Base-by-base conservation (phyloP, 306 rosid genomes). In the Glycine tomentella region DNA sequence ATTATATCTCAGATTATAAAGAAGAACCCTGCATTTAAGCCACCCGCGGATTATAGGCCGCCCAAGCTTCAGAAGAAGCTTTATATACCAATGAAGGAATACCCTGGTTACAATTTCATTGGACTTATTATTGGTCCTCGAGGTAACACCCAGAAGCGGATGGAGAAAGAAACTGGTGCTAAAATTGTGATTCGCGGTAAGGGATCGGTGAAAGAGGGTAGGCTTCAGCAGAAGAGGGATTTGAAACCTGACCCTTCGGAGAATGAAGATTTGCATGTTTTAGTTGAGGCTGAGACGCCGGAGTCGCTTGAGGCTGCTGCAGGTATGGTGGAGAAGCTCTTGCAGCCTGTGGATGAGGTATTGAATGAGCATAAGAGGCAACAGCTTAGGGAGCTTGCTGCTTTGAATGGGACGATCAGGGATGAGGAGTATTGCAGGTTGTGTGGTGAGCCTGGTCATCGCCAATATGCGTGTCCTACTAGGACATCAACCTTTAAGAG, bases 21-120 rank as follows among this genome's bases (percentile, higher is more conserved):
- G 86, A 89, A 91, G 72, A 95, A 95, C 80, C 99, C 99, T 0
- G 97, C 98, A 0, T 95, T 91, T 75, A 95, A 93, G 90, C 99
- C 99, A 0, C 99, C 99, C 0, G 98, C 99, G 0, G 98, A 95
- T 90, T 95, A 95, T 76, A 85, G 98, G 70, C 99, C 99, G 1
- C 99, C 98, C 0, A 95, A 95, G 97, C 99, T 95, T 85, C 93
- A 95, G 73, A 95, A 92, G 94, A 95, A 95, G 94, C 99, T 95
- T 42, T 95, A 93, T 72, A 95, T 95, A 40, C 99, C 98, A 0
- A 95, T 95, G 99, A 95, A 95, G 49, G 99, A 95, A 58, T 95
- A 89, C 68, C 99, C 99, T 0, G 99, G 99, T 53, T 95, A 95
- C 78, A 95, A 95, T 82, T 95, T 95, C 38, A 95, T 95, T 0